Conservation (phyloP, 2,329 filamentous ascomycete species). For the Pyrenophora seminiperda region DNA sequence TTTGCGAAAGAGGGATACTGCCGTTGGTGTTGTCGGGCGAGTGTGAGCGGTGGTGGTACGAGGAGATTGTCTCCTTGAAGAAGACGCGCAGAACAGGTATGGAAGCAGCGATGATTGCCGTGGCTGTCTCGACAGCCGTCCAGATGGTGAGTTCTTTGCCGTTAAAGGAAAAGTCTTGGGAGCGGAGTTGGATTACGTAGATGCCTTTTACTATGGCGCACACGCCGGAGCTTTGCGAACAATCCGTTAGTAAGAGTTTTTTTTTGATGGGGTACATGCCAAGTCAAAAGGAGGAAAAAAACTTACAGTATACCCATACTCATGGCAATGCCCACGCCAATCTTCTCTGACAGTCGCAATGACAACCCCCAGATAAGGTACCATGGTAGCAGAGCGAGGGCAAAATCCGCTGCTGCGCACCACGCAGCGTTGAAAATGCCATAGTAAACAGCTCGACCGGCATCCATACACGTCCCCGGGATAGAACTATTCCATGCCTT, state of each 20-base stretch:
- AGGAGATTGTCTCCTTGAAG: conserved; percentile 34
- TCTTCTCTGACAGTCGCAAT: conserved; percentile 30
- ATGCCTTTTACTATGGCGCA: conserved; percentile 36
- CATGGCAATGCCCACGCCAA: conserved; percentile 40
- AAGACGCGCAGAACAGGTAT: conserved; percentile 41
- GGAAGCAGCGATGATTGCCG: conserved; percentile 36
- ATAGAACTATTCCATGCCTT: conserved; percentile 25
- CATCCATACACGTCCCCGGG: conserved; percentile 30
- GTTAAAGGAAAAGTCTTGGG: conserved; percentile 36
- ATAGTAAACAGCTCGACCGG: conserved; percentile 22
- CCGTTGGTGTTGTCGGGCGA: neutral
- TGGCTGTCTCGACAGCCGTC: conserved; percentile 38
- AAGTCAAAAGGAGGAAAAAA: neutral
- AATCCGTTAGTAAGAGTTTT: too few relatives aligned
- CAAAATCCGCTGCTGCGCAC: conserved; percentile 31
- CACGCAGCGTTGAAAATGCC: conserved; percentile 40
- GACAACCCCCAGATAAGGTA: conserved; percentile 32
- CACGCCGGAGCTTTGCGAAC: conserved; percentile 33
- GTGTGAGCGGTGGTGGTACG: neutral
- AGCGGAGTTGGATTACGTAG: conserved; percentile 31
- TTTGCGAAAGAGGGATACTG: conserved; percentile 2
- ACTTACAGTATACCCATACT: conserved; percentile 35
- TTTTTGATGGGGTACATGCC: neutral
- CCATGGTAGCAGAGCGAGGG: conserved; percentile 36
- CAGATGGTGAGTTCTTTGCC: conserved; percentile 40